phyloP scores from a whole-genome alignment of 345 rosid species.

The Turritis glabra region DNA sequence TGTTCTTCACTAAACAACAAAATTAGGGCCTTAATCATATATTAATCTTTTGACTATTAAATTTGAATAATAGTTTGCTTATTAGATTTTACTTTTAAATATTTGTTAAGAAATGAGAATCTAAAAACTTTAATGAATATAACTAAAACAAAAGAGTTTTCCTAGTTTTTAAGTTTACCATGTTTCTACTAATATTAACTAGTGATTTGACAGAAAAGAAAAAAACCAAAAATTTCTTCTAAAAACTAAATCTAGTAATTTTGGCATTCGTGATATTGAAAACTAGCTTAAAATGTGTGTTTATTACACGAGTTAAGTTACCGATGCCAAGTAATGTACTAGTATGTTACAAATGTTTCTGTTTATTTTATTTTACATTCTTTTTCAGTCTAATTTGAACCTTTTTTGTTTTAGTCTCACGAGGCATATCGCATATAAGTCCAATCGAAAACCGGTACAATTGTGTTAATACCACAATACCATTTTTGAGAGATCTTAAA shows the following conservation, averaged over 20 bases:
- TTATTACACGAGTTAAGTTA: neutral
- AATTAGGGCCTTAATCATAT: neutral
- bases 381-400: neutral
- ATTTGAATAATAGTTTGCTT: too few species aligned
- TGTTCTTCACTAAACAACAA: neutral
- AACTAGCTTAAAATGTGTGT: neutral
- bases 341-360: neutral
- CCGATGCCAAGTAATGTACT: neutral
- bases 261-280: neutral
- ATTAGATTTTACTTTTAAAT: too few species aligned
- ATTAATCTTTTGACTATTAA: neutral
- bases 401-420: neutral
- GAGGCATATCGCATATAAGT: neutral
- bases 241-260: neutral
- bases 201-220: neutral
- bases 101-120: too few species aligned
- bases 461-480: neutral
- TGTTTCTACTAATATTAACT: neutral
- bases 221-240: neutral
- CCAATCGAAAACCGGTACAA: neutral
- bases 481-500: neutral
- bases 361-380: neutral
- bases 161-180: too few species aligned
- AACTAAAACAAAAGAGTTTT: too few species aligned
- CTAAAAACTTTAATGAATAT: neutral